Evolutionary conservation across 371 early-diverging fungal genomes (phyloP).

Genomic region (Nematocida sp.): DNA sequence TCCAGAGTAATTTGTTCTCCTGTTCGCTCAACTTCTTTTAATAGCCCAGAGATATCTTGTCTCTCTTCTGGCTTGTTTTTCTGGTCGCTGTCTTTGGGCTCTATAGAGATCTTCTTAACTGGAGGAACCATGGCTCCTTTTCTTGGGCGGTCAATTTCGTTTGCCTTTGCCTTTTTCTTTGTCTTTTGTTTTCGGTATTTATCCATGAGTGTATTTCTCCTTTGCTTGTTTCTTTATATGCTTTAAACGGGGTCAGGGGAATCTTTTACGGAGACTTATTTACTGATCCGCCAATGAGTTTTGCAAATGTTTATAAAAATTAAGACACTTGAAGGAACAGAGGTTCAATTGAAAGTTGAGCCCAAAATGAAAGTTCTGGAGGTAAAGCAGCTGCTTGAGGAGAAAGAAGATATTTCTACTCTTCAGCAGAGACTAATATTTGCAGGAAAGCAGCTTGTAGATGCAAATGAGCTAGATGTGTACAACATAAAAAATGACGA

Average conservation of each 20-base stretch:
- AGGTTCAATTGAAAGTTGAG: slow-evolving; percentile 51
- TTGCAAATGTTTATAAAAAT: slow-evolving; percentile 79
- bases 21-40: too few relatives aligned
- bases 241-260: slow-evolving; percentile 13
- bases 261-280: not conserved
- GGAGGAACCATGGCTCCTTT: slow-evolving; percentile 10
- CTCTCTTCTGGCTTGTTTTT: not conserved
- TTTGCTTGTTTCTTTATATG: slow-evolving; percentile 6
- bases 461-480: slow-evolving; percentile 70
- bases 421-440: slow-evolving; percentile 57
- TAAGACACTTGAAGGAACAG: slow-evolving; percentile 71
- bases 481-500: slow-evolving; percentile 84
- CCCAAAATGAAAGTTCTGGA: slow-evolving; percentile 38
- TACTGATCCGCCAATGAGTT: not conserved
- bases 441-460: slow-evolving; percentile 56
- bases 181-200: slow-evolving; percentile 16
- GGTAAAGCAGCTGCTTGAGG: slow-evolving; percentile 45
- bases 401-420: slow-evolving; percentile 53
- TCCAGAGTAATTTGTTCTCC: slow-evolving; percentile 37
- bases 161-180: not conserved
- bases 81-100: not conserved
- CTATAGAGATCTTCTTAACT: not conserved
- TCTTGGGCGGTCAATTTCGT: slow-evolving; percentile 2
- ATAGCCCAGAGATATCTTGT: not conserved
- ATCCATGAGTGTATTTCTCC: too few relatives aligned